Percentiles rank a stretch among this genome's conserved stretches.
Evolutionary conservation across 108 stramenopile genomes (phyloP).

Genomic region (Pseudonitzschia delicatissima): DNA sequence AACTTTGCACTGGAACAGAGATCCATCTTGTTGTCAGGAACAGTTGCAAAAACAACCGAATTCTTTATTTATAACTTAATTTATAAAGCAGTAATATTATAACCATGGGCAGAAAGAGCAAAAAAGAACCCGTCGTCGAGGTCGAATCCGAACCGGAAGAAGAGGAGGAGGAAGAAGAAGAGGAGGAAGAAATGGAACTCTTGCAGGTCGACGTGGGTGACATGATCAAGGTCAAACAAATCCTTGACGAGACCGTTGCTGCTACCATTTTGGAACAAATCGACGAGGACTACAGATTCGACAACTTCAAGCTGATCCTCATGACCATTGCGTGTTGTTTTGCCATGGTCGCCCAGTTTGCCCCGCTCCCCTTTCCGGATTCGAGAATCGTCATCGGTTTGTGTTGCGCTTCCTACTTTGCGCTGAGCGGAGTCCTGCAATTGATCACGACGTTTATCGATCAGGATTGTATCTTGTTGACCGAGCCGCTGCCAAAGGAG

Average conservation of each 20-base stretch:
- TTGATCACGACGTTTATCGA: conserved; percentile 92
- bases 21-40: background rate
- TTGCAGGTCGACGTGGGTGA: conserved; percentile 94
- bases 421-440: conserved; percentile 87
- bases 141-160: conserved; percentile 12
- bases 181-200: conserved; percentile 66
- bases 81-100: background rate
- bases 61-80: background rate
- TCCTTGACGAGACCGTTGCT: conserved; percentile 92
- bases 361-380: conserved; percentile 90
- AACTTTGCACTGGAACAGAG: background rate
- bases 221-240: conserved; percentile 94
- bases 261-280: conserved; percentile 59
- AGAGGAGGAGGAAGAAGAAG: conserved; percentile 21
- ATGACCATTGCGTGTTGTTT: conserved; percentile 91
- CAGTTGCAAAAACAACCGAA: background rate
- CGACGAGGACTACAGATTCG: conserved; percentile 78
- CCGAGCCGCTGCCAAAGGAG: conserved; percentile 50
- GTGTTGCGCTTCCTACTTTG: conserved; percentile 90
- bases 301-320: conserved; percentile 88
- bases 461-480: conserved; percentile 87
- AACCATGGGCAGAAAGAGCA: conserved; percentile 20
- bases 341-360: conserved; percentile 92
- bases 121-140: conserved; percentile 12
- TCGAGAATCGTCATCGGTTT: conserved; percentile 82